Evolutionary conservation across 805 yeast genomes (phyloP).

Genomic region (Suhomyces prunicola): DNA sequence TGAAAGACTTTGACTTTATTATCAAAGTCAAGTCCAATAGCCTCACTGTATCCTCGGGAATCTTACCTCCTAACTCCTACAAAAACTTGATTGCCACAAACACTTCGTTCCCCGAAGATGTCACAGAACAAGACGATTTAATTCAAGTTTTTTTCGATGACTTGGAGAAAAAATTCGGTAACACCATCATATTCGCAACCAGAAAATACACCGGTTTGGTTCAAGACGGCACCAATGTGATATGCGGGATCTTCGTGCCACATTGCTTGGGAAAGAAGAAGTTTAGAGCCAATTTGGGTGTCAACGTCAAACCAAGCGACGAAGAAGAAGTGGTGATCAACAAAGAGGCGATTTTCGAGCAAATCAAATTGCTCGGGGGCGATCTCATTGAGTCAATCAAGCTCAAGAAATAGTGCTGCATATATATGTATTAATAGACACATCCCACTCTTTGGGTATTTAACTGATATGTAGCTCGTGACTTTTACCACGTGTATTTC

Average conservation of each 20-base stretch:
- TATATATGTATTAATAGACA: slow-evolving; percentile 6
- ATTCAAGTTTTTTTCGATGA: slow-evolving; percentile 58
- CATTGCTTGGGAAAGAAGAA: slow-evolving; percentile 54
- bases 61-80: slow-evolving; percentile 51
- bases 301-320: slow-evolving; percentile 62
- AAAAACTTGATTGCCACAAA: slow-evolving; percentile 54
- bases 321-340: slow-evolving; percentile 58
- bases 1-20: slow-evolving; percentile 80
- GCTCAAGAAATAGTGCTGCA: slow-evolving; percentile 23
- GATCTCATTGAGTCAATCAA: slow-evolving; percentile 49
- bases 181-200: slow-evolving; percentile 67
- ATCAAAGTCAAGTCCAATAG: slow-evolving; percentile 52
- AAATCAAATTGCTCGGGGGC: slow-evolving; percentile 67
- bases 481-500: neutral
- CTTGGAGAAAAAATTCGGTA: slow-evolving; percentile 59
- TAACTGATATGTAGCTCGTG: neutral
- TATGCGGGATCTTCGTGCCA: slow-evolving; percentile 83
- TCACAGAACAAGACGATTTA: slow-evolving; percentile 57
- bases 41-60: slow-evolving; percentile 51
- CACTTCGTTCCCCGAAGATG: slow-evolving; percentile 42
- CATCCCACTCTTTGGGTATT: neutral
- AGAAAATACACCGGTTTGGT: slow-evolving; percentile 52
- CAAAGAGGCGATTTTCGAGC: slow-evolving; percentile 68
- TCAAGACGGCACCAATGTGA: slow-evolving; percentile 56
- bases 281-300: slow-evolving; percentile 78